A percentile compares a stretch with the other conserved stretches of the same genome.
Conservation (phyloP, 225 moss, liverwort and hornwort genomes). For the Thuidium tamariscinum region DNA sequence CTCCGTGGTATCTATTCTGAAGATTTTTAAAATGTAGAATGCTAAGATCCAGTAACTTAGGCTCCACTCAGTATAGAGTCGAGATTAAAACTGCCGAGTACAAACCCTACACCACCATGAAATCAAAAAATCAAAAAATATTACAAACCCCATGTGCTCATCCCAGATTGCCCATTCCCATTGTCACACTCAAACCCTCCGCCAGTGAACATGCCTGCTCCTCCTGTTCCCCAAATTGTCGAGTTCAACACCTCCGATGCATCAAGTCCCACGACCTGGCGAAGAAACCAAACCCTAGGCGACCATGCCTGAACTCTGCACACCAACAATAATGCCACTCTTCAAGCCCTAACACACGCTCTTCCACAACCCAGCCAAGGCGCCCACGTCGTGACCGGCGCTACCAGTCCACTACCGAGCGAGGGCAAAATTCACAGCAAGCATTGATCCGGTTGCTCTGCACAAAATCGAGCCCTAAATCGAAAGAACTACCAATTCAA, state of each 20-base stretch:
- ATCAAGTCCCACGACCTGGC: background rate
- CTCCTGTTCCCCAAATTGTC: background rate
- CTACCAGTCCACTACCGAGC: background rate
- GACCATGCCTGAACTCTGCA: background rate
- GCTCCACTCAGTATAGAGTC: background rate
- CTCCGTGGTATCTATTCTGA: conserved; percentile 46
- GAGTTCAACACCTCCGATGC: background rate
- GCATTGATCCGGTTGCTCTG: background rate
- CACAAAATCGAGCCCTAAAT: background rate
- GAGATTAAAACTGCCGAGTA: background rate
- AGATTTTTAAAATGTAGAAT: background rate
- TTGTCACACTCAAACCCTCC: background rate
- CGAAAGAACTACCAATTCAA: background rate
- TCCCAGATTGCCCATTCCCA: background rate
- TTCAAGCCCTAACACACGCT: background rate
- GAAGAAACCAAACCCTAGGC: background rate
- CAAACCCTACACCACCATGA: conserved; percentile 8
- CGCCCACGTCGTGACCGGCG: background rate
- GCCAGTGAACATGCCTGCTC: background rate
- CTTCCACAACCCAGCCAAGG: background rate
- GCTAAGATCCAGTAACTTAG: background rate
- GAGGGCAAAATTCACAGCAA: background rate
- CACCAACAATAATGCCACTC: background rate
- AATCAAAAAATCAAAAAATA: background rate
- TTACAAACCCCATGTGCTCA: conserved; percentile 7